Conservation (phyloP, 2,329 filamentous ascomycete genomes). For the Monilinia polystroma region DNA sequence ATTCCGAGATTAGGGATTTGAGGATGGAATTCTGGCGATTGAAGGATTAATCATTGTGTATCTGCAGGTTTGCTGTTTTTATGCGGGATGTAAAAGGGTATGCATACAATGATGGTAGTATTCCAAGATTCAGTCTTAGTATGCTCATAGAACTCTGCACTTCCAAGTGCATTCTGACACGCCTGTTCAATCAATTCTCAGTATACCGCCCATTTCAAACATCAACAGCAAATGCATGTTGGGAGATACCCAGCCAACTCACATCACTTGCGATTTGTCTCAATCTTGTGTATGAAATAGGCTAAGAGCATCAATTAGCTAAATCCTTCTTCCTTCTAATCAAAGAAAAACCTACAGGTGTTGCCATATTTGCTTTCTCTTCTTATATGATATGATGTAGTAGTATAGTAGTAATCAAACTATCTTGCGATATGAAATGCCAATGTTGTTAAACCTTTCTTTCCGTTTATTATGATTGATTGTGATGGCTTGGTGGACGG, state of each 20-base stretch:
- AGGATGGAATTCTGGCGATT: slow-evolving; percentile 69
- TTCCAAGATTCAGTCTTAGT: slow-evolving; percentile 85
- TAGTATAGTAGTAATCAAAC: background rate
- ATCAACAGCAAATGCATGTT: slow-evolving; percentile 3
- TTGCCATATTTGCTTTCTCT: slow-evolving; percentile 31
- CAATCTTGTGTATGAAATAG: slow-evolving; percentile 72
- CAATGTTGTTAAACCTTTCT: background rate
- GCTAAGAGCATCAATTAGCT: slow-evolving; percentile 49
- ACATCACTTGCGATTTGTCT: slow-evolving; percentile 85
- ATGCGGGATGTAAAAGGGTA: background rate
- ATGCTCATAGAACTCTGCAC: slow-evolving; percentile 81
- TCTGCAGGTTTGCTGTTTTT: background rate
- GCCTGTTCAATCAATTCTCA: slow-evolving; percentile 54
- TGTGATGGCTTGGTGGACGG: background rate
- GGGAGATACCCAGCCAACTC: slow-evolving; percentile 34
- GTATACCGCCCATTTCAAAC: background rate
- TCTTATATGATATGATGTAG: background rate
- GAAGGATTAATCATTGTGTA: slow-evolving; percentile 19
- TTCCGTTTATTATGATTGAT: slow-evolving; percentile 1
- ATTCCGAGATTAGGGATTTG: slow-evolving; percentile 73
- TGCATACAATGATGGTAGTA: slow-evolving; percentile 81
- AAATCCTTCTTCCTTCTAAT: background rate
- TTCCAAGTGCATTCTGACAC: slow-evolving; percentile 74
- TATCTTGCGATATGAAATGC: background rate
- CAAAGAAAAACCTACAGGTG: slow-evolving; percentile 18